Conservation (phyloP, 2,329 filamentous ascomycete genomes). For the Aspergillus aculeatus region DNA sequence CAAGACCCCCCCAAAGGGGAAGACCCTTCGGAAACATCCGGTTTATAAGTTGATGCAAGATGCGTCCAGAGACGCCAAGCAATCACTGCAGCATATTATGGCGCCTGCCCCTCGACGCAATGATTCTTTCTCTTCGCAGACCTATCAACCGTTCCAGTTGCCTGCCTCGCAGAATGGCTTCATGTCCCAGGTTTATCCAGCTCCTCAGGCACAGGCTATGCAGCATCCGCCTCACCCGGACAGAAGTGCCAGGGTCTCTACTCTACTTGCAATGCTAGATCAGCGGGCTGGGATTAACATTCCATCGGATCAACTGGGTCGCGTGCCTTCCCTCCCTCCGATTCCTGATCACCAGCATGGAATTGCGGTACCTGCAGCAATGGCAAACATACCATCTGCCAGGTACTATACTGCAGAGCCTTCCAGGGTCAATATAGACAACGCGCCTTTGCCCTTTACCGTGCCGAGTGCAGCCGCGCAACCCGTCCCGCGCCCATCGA, state of each 20-base stretch:
- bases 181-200: conserved; percentile 22
- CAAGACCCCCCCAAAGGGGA: conserved; percentile 17
- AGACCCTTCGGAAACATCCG: conserved; percentile 19
- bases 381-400: not conserved
- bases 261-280: not conserved
- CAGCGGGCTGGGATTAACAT: not conserved
- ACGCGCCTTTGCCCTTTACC: not conserved
- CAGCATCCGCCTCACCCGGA: not conserved
- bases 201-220: not conserved
- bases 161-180: conserved; percentile 19
- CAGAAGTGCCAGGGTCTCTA: not conserved
- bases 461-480: not conserved
- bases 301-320: not conserved
- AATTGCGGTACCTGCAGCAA: not conserved
- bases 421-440: not conserved
- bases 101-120: conserved; percentile 1
- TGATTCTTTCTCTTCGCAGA: conserved; percentile 14
- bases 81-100: not conserved
- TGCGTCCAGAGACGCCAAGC: conserved; percentile 14
- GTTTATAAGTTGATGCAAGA: conserved; percentile 21
- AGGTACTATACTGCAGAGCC: not conserved
- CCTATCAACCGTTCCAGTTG: conserved; percentile 8
- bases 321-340: not conserved
- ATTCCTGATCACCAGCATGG: not conserved
- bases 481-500: not conserved